phyloP scores from a whole-genome alignment of 345 rosid species.

The Kandelia obovata region DNA sequence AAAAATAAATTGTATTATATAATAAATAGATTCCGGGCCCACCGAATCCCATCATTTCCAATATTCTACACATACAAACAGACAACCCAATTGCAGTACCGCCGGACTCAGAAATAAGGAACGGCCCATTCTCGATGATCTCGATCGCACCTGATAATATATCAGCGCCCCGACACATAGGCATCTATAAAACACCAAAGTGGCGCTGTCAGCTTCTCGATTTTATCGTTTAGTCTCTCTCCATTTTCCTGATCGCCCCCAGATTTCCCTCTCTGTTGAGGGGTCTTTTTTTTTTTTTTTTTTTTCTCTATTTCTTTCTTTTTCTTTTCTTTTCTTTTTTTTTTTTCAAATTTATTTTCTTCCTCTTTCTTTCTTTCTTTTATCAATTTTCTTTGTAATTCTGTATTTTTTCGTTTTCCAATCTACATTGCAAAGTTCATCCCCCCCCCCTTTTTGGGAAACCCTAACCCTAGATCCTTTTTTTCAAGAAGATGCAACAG shows the following conservation, averaged over 20 bases:
- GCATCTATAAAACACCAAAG: background rate
- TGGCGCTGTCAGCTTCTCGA: background rate
- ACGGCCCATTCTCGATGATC: background rate
- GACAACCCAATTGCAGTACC: no score
- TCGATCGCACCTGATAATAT: background rate
- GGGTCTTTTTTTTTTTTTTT: conserved; percentile 17
- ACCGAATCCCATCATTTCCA: no score
- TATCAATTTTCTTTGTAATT: background rate
- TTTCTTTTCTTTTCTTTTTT: background rate
- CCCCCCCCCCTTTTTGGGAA: background rate
- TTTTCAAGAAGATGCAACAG: conserved; percentile 37
- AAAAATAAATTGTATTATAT: no score
- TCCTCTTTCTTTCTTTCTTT: background rate
- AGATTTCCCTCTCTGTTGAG: conserved; percentile 27
- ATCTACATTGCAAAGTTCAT: no score
- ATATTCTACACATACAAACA: no score
- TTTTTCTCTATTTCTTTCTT: background rate
- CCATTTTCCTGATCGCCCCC: background rate
- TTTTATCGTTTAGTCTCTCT: background rate
- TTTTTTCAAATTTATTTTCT: background rate
- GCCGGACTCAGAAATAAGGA: background rate
- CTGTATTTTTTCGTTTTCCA: no score
- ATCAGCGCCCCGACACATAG: background rate
- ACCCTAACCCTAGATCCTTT: conserved; percentile 19
- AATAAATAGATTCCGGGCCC: no score